Evolutionary conservation across 768 basidiomycete species (phyloP), one percentile per base, ranked within the genome.

Genomic region (Thelephora ganbajun): DNA sequence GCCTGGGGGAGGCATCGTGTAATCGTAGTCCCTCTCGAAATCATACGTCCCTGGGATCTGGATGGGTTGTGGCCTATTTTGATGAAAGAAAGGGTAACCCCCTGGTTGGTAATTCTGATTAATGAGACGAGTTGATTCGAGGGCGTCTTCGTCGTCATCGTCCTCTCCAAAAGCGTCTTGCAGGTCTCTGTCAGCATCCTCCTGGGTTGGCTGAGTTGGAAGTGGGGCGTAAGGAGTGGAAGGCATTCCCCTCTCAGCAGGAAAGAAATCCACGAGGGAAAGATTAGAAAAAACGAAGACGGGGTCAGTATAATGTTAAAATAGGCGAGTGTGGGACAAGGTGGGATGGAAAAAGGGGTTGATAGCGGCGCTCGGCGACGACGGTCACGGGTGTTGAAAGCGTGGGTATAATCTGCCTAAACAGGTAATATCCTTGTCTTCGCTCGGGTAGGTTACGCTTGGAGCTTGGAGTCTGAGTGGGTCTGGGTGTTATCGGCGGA

Each of bases 21-120:
- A 76, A 56, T 83, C 80, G 57, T 81, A 84, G 49, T 80, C 78
- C 20, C 83, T 70, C 60, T 91, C 88, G 59, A 90, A 91, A 61
- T 90, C 83, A 63, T 87, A 87, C 2, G 66, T 61, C 22, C 72
- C 73, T 12, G 74, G 68, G 23, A 49, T 35, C n/a, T 36, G 33
- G 22, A 13, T 44, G 9, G 44, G 35, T 22, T 26, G 52, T n/a
- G 39, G 64, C 62, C 35, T 49, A 43, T 50, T 48, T 33, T 9
- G 46, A 51, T 6, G 53, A 33, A 7, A 52, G 50, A 11, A 52
- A 56, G 2, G 36, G 43, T 57, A 60, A 48, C 39, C 44, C 52
- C 51, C 13, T 45, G 58, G 42, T 50, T 48, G 39, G 53, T 45
- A 51, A 49, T 46, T 58, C 44, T 50, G 50, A 50, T 46, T 44